Evolutionary conservation across 164 flowering plant species (phyloP).

Genomic region (Vitis rotundifolia): DNA sequence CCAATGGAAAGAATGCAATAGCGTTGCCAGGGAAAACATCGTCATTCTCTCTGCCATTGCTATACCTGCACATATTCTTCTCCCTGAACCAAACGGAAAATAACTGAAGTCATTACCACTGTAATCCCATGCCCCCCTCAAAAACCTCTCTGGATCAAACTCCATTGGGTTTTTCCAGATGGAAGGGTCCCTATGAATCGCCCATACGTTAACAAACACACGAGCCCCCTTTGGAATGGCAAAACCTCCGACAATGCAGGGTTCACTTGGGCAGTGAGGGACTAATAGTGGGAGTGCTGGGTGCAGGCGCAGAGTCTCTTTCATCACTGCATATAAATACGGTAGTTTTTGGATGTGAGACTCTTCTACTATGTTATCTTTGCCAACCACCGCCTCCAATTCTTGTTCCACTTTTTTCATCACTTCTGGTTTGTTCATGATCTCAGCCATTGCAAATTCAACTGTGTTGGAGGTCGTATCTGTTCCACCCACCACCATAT

Average conservation of each 20-base stretch:
- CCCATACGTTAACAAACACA: slow-evolving; percentile 68
- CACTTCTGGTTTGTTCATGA: slow-evolving; percentile 35
- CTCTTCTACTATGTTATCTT: slow-evolving; percentile 37
- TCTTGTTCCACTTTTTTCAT: slow-evolving; percentile 31
- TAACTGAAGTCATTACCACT: slow-evolving; percentile 59
- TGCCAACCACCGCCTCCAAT: slow-evolving; percentile 32
- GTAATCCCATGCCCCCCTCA: slow-evolving; percentile 36
- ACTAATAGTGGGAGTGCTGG: slow-evolving; percentile 36
- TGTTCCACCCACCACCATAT: slow-evolving; percentile 40
- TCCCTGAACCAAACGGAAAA: slow-evolving; percentile 75
- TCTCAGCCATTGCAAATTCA: slow-evolving; percentile 41
- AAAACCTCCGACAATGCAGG: slow-evolving; percentile 55
- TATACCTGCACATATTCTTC: slow-evolving; percentile 73
- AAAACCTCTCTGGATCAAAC: slow-evolving; percentile 65
- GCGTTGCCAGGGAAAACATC: slow-evolving; percentile 43
- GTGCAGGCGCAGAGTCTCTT: slow-evolving; percentile 38
- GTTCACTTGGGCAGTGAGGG: slow-evolving; percentile 59
- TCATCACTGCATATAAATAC: slow-evolving; percentile 35
- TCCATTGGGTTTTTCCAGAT: slow-evolving; percentile 55
- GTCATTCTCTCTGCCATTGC: slow-evolving; percentile 71
- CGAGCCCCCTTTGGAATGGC: slow-evolving; percentile 51
- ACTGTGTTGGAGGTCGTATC: slow-evolving; percentile 39
- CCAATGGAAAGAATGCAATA: slow-evolving; percentile 76
- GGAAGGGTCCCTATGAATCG: slow-evolving; percentile 65
- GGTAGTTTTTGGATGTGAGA: slow-evolving; percentile 31